A percentile compares a stretch with the other conserved stretches of the same genome.
Conservation (phyloP, 176 grass and related monocot species). For the Hyparrhenia diplandra region DNA sequence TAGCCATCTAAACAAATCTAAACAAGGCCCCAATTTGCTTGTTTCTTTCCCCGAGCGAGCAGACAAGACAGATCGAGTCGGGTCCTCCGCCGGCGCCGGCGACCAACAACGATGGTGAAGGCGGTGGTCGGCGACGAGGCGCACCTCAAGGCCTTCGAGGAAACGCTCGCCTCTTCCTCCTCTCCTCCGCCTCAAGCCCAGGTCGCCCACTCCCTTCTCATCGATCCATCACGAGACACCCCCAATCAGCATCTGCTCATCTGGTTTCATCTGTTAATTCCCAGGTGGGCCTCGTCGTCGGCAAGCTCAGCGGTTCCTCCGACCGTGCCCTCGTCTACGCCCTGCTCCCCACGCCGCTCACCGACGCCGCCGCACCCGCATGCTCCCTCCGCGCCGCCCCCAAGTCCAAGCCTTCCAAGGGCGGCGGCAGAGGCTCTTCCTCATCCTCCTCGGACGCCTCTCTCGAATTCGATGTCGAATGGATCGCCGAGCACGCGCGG, state of each 20-base stretch:
- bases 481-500: slow-evolving; percentile 85
- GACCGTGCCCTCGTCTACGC: slow-evolving; percentile 75
- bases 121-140: slow-evolving; percentile 70
- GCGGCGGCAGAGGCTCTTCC: neutral
- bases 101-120: slow-evolving; percentile 56
- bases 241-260: no score
- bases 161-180: slow-evolving; percentile 32
- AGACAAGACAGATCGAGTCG: neutral
- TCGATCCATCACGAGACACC: no score
- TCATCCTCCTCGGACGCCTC: slow-evolving; percentile 48
- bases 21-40: no score
- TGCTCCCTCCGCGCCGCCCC: slow-evolving; percentile 54
- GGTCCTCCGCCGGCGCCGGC: neutral
- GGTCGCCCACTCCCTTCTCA: neutral
- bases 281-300: slow-evolving; percentile 80
- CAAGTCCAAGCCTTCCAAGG: slow-evolving; percentile 28
- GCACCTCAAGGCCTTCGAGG: slow-evolving; percentile 59
- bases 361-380: slow-evolving; percentile 54
- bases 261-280: neutral
- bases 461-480: slow-evolving; percentile 71
- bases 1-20: no score
- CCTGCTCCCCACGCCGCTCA: slow-evolving; percentile 82
- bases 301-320: slow-evolving; percentile 70
- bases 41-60: no score
- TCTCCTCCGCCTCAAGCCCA: slow-evolving; percentile 17